Percentiles rank a stretch among this genome's conserved stretches.
Evolutionary conservation across 805 yeast genomes (phyloP).

Genomic region (Pichia nanzhaoensis): DNA sequence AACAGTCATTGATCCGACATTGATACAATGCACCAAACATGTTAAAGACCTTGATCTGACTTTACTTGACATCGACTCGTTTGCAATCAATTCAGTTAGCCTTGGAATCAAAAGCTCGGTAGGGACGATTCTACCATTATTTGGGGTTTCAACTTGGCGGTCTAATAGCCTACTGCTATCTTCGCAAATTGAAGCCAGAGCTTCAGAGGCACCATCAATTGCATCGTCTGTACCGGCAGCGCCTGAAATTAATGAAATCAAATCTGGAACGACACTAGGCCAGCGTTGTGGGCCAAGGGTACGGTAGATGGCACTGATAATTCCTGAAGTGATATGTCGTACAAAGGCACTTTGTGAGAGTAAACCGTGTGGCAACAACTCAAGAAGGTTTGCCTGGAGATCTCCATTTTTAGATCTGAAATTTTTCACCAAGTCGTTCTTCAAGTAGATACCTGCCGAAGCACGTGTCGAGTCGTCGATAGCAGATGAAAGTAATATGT

Average conservation of each 20-base stretch:
- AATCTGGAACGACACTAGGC: constrained; percentile 67
- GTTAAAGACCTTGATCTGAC: constrained; percentile 56
- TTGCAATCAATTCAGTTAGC: constrained; percentile 45
- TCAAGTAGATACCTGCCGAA: constrained; percentile 80
- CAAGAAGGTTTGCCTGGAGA: constrained; percentile 30
- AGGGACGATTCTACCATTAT: constrained; percentile 36
- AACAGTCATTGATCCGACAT: constrained; percentile 60
- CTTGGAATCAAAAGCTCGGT: constrained; percentile 59
- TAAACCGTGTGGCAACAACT: constrained; percentile 40
- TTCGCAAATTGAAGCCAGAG: constrained; percentile 84
- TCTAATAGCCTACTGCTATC: constrained; percentile 68
- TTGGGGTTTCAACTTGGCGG: constrained; percentile 52
- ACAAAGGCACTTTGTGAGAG: constrained; percentile 52
- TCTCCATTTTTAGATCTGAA: constrained; percentile 26
- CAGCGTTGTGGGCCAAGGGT: constrained; percentile 59
- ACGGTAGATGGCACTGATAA: constrained; percentile 73
- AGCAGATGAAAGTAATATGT: constrained; percentile 53
- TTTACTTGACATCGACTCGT: constrained; percentile 43
- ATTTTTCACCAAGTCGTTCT: constrained; percentile 56
- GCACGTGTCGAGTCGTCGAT: constrained; percentile 62
- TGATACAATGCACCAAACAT: constrained; percentile 72
- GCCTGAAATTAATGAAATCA: constrained; percentile 53
- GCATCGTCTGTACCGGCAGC: constrained; percentile 35
- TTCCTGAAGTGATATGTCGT: constrained; percentile 85
- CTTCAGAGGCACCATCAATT: constrained; percentile 73